Evolutionary conservation across 208 protist genomes (phyloP).

Genomic region (Plasmodiophora brassicae): DNA sequence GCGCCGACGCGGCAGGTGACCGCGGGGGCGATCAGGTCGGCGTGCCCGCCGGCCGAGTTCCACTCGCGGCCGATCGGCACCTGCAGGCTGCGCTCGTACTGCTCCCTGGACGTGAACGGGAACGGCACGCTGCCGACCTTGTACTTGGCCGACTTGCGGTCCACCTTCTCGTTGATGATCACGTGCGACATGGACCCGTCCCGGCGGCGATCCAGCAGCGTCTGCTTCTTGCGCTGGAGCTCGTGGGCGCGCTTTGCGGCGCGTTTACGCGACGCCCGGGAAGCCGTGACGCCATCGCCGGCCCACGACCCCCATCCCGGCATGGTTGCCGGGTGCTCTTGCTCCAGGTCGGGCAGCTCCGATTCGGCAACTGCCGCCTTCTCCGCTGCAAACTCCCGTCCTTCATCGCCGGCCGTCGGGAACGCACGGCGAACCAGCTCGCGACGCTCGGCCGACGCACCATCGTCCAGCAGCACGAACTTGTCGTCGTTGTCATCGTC

Average conservation of each 20-base stretch:
- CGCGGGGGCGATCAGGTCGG: not conserved
- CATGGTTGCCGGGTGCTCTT: not conserved
- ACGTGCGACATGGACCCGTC: not conserved
- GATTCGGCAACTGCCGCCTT: not conserved
- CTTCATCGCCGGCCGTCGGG: not conserved
- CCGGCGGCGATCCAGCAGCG: not conserved
- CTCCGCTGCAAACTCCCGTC: not conserved
- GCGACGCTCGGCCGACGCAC: not conserved
- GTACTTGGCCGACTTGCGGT: not conserved
- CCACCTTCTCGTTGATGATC: not conserved
- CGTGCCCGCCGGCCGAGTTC: not conserved
- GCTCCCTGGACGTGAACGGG: conserved; percentile 42
- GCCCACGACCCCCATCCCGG: not conserved
- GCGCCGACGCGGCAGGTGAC: not conserved
- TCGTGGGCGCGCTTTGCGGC: not conserved
- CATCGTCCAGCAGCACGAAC: not conserved
- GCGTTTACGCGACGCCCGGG: not conserved
- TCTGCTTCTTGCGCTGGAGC: not conserved
- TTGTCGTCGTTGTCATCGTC: not conserved
- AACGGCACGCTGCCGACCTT: conserved; percentile 25
- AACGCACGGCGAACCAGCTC: not conserved
- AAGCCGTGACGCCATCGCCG: not conserved
- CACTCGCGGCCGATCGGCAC: not conserved
- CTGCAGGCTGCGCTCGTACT: conserved; percentile 34
- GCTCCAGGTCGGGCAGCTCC: not conserved